Percentiles rank a stretch among this genome's conserved stretches.
Conservation (phyloP, 139 green algal species). For the Eudorina sp. region DNA sequence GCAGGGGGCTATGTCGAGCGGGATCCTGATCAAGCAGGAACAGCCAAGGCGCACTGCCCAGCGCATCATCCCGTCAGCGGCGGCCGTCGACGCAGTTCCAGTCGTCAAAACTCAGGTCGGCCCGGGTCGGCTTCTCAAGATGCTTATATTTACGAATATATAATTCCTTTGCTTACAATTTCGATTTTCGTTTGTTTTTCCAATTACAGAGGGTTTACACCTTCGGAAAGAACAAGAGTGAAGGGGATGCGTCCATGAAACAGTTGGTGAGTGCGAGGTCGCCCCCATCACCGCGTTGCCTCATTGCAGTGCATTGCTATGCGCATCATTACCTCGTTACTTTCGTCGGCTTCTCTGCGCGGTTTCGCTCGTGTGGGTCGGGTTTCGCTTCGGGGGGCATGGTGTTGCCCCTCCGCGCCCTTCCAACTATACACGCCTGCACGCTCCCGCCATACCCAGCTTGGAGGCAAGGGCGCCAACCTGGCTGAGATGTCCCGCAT, state of each 20-base stretch:
- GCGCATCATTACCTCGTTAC: not conserved
- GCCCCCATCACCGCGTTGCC: not conserved
- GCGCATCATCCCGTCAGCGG: not conserved
- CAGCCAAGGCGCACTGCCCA: not conserved
- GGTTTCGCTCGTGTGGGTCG: too few relatives aligned
- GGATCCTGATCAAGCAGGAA: not conserved
- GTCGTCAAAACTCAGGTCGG: not conserved
- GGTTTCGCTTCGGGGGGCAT: not conserved
- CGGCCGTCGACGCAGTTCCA: not conserved
- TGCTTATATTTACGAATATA: not conserved
- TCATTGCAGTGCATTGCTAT: not conserved
- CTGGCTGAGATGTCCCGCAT: slow-evolving; percentile 91
- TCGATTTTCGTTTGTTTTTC: not conserved
- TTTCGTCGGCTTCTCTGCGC: not conserved
- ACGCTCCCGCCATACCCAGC: slow-evolving; percentile 41
- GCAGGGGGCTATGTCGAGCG: not conserved
- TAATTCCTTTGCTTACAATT: not conserved
- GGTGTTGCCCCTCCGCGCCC: not conserved
- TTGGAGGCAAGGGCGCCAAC: slow-evolving; percentile 93
- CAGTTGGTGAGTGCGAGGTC: slow-evolving; percentile 52
- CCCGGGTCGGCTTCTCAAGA: not conserved
- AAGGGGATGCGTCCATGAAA: slow-evolving; percentile 80
- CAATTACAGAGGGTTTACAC: slow-evolving; percentile 65
- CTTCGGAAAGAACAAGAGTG: slow-evolving; percentile 70
- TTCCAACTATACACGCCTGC: not conserved